Evolutionary conservation across 2,329 filamentous ascomycete species (phyloP).

Genomic region (Aureobasidium uvarum): DNA sequence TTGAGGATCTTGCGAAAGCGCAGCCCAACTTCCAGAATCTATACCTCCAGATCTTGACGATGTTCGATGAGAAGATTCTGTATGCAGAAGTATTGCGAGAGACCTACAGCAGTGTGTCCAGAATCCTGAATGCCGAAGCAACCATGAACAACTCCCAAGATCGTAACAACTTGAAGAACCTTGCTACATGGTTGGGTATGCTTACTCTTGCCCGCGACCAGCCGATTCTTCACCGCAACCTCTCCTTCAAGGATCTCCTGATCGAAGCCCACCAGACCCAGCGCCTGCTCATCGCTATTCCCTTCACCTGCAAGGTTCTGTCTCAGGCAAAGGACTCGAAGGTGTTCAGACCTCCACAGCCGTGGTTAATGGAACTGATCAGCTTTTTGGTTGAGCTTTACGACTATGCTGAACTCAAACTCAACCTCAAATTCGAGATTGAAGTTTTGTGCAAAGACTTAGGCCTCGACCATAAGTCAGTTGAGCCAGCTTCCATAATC

Average conservation of each 20-base stretch:
- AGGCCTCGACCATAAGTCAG: conserved; percentile 85
- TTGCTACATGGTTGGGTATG: conserved; percentile 90
- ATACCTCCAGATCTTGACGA: conserved; percentile 83
- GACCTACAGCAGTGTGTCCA: conserved; percentile 82
- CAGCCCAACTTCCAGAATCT: conserved; percentile 95
- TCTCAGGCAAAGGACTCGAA: conserved; percentile 79
- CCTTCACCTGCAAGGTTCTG: conserved; percentile 95
- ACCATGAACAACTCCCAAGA: conserved; percentile 83
- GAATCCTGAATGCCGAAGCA: conserved; percentile 84
- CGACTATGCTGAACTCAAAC: conserved; percentile 85
- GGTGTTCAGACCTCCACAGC: conserved; percentile 91
- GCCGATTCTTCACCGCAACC: conserved; percentile 93
- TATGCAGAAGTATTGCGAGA: conserved; percentile 91
- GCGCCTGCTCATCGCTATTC: conserved; percentile 85
- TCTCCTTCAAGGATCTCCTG: conserved; percentile 93
- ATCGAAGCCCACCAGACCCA: conserved; percentile 93
- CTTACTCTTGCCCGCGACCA: conserved; percentile 90
- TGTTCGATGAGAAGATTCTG: conserved; percentile 73
- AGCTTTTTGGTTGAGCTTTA: conserved; percentile 90
- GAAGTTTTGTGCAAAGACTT: conserved; percentile 95
- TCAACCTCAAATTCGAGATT: conserved; percentile 98
- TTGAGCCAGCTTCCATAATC: conserved; percentile 84
- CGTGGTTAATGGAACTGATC: conserved; percentile 97
- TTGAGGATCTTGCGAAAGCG: conserved; percentile 94
- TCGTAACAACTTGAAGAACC: conserved; percentile 83